phyloP scores from a whole-genome alignment of 2,329 filamentous ascomycete species.

The Coniosporium tulheliwenetii region DNA sequence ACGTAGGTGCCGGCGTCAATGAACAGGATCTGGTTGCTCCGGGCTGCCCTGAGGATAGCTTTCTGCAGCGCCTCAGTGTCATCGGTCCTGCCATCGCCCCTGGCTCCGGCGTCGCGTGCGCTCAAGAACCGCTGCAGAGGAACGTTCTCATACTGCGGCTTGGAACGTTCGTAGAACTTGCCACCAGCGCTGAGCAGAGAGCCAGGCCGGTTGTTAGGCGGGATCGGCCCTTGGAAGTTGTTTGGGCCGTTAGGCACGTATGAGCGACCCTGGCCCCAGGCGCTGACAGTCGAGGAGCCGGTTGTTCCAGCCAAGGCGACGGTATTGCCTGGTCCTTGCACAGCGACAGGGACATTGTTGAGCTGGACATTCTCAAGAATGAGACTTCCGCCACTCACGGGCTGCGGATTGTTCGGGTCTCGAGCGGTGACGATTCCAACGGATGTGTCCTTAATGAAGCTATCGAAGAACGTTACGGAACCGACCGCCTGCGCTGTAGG shows the following conservation, averaged over 20 bases:
- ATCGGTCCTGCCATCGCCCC: conserved; percentile 40
- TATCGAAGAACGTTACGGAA: conserved; percentile 42
- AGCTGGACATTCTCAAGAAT: conserved; percentile 40
- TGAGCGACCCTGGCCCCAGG: conserved; percentile 27
- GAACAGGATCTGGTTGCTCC: conserved; percentile 43
- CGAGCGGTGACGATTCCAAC: conserved; percentile 36
- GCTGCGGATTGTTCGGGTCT: conserved; percentile 21
- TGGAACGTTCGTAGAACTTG: conserved; percentile 35
- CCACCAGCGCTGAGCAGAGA: conserved; percentile 27
- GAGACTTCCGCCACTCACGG: conserved; percentile 30
- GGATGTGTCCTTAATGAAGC: conserved; percentile 31
- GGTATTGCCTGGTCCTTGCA: conserved; percentile 21
- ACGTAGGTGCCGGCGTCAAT: conserved; percentile 64
- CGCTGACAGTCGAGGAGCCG: conserved; percentile 20
- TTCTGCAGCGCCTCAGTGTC: conserved; percentile 44
- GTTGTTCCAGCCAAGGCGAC: conserved; percentile 19
- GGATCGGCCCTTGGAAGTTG: conserved; percentile 26
- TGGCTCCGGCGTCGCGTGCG: conserved; percentile 23
- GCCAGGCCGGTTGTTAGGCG: conserved; percentile 25
- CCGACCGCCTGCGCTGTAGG: conserved; percentile 30
- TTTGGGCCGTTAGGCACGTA: conserved; percentile 29
- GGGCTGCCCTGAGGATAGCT: conserved; percentile 35
- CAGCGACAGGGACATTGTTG: conserved; percentile 30
- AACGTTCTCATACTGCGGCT: conserved; percentile 36
- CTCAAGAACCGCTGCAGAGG: conserved; percentile 25